These are phyloP conservation scores for Rhodotorula paludigena DNA, from an alignment of 768 basidiomycete genomes.

Conservation along the genomic window DNA sequence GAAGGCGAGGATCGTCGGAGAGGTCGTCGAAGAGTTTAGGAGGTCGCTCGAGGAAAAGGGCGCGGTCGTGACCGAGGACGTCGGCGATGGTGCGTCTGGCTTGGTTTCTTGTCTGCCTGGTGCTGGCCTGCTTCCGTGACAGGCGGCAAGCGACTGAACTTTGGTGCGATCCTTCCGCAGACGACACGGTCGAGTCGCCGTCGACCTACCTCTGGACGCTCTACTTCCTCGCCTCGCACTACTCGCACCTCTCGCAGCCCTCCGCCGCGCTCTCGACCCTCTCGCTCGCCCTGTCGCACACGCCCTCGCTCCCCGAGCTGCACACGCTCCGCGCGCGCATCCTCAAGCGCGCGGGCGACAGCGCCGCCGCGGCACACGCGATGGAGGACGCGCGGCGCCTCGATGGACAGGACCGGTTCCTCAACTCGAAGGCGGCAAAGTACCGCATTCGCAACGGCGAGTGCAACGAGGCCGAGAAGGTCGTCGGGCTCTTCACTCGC, in stretches of 20 bases:
- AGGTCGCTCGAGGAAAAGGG: conserved; percentile 26
- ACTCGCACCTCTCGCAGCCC: conserved; percentile 1
- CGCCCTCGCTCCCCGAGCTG: conserved; percentile 88
- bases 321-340: conserved; percentile 74
- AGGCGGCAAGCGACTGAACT: not conserved
- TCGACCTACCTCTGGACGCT: conserved; percentile 88
- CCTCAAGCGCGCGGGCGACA: conserved; percentile 80
- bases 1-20: conserved; percentile 67
- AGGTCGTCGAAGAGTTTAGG: conserved; percentile 55
- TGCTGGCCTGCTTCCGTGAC: not conserved
- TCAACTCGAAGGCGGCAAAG: conserved; percentile 91
- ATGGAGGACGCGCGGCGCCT: conserved; percentile 76
- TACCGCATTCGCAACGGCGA: conserved; percentile 80
- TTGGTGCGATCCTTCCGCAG: not conserved
- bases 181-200: conserved; percentile 56
- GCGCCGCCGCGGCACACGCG: conserved; percentile 63
- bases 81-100: conserved; percentile 3
- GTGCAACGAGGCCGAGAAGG: conserved; percentile 64
- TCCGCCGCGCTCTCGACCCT: conserved; percentile 59
- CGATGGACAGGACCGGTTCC: conserved; percentile 89
- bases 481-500: conserved; percentile 87
- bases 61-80: conserved; percentile 33
- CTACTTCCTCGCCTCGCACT: conserved; percentile 87
- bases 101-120: not conserved
- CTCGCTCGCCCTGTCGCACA: conserved; percentile 66